Conservation (phyloP, 2,329 filamentous ascomycete species). For the Nothomitra cinnamomea region DNA sequence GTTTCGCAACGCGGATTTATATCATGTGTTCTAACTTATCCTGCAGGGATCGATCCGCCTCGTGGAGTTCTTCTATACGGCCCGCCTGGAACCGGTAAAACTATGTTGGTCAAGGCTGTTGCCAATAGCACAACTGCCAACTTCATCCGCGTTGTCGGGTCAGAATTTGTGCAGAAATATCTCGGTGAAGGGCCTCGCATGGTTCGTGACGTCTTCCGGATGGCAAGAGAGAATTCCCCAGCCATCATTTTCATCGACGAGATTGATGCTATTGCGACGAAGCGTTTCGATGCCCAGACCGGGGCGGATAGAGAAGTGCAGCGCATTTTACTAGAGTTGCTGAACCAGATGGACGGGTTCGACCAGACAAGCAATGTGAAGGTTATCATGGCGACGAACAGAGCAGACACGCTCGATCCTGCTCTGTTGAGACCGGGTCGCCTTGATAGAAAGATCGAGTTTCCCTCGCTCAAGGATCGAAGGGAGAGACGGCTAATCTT, state of each 20-base stretch:
- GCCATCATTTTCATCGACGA: constrained; percentile 99
- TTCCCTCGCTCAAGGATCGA: constrained; percentile 84
- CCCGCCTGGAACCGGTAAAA: constrained; percentile 90
- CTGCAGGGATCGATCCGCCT: constrained; percentile 67
- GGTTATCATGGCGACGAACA: constrained; percentile 99
- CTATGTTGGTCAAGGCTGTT: constrained; percentile 94
- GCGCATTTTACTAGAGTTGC: constrained; percentile 88
- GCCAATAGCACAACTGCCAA: constrained; percentile 96
- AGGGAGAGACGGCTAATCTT: constrained; percentile 94
- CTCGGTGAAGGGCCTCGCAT: constrained; percentile 94
- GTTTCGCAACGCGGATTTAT: neutral
- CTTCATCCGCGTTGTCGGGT: constrained; percentile 96
- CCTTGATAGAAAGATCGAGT: constrained; percentile 96
- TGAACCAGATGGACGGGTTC: constrained; percentile 99
- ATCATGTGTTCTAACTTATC: neutral
- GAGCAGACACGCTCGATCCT: constrained; percentile 90
- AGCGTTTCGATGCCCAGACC: constrained; percentile 97
- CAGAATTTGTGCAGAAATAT: constrained; percentile 98
- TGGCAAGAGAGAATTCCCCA: constrained; percentile 95
- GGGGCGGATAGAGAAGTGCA: constrained; percentile 96
- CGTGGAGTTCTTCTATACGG: constrained; percentile 93
- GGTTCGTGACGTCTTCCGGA: constrained; percentile 97
- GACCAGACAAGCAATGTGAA: constrained; percentile 98
- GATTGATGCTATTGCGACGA: constrained; percentile 96
- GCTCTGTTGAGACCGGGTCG: constrained; percentile 86